A percentile compares a stretch with the other conserved stretches of the same genome.
Evolutionary conservation across 2,329 filamentous ascomycete species (phyloP).

Genomic region (Xylaria hypoxylon): DNA sequence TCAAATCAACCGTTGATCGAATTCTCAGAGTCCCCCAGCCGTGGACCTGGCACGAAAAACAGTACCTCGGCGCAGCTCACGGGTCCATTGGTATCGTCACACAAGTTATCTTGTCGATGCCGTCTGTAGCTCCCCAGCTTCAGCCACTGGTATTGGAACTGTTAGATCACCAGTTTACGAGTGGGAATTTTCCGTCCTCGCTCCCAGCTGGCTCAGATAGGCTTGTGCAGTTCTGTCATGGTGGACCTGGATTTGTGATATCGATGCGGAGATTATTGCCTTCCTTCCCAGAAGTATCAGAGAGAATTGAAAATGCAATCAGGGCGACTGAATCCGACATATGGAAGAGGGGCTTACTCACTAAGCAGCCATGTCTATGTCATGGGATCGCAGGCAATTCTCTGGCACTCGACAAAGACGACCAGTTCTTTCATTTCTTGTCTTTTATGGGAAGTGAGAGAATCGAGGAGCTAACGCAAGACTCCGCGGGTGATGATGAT

Average conservation of each 20-base stretch:
- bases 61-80: slow-evolving; percentile 74
- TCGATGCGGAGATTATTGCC: slow-evolving; percentile 67
- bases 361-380: slow-evolving; percentile 73
- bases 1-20: slow-evolving; percentile 67
- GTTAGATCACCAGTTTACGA: slow-evolving; percentile 68
- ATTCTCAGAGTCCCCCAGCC: slow-evolving; percentile 64
- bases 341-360: slow-evolving; percentile 69
- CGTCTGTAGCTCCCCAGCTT: slow-evolving; percentile 64
- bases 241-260: slow-evolving; percentile 71
- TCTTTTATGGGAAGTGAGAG: slow-evolving; percentile 42
- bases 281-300: slow-evolving; percentile 66
- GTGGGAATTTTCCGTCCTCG: slow-evolving; percentile 73
- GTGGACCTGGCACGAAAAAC: slow-evolving; percentile 74
- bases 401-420: slow-evolving; percentile 51
- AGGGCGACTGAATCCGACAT: slow-evolving; percentile 63
- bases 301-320: slow-evolving; percentile 65
- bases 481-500: slow-evolving; percentile 25
- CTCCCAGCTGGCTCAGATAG: slow-evolving; percentile 51
- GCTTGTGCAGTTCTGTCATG: slow-evolving; percentile 75
- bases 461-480: slow-evolving; percentile 32
- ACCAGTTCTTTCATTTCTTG: slow-evolving; percentile 43
- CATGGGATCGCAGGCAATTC: slow-evolving; percentile 75
- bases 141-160: slow-evolving; percentile 65
- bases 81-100: slow-evolving; percentile 77
- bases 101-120: slow-evolving; percentile 72